Conservation (phyloP, 139 green algal genomes). For the Closterium sp. region DNA sequence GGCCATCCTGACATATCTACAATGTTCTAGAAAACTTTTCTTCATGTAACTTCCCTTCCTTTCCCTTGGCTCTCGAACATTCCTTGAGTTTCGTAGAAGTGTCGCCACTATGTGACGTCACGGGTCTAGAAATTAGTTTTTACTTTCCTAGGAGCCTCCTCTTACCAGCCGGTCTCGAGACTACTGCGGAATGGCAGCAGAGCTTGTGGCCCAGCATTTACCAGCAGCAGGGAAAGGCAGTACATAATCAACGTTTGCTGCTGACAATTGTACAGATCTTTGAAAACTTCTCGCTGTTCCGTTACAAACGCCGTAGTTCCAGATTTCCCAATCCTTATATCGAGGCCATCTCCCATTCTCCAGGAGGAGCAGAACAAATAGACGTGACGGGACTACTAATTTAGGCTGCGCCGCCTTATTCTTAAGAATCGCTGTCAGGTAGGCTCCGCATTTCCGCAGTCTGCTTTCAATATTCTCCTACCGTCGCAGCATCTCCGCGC, state of each 20-base stretch:
- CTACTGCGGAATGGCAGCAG: not conserved
- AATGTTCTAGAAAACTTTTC: too few relatives aligned
- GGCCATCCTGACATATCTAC: not conserved
- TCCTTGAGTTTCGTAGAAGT: not conserved
- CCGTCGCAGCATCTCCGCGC: not conserved
- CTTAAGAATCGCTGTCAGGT: not conserved
- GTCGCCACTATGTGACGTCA: not conserved
- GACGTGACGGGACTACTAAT: not conserved
- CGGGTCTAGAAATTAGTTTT: not conserved
- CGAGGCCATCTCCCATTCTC: not conserved
- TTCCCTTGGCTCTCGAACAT: not conserved
- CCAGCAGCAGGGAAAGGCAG: not conserved
- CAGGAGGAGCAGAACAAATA: not conserved
- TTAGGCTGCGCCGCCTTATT: not conserved
- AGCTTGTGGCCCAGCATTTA: not conserved
- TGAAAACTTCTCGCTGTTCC: not conserved
- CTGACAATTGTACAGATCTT: not conserved
- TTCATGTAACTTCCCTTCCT: too few relatives aligned
- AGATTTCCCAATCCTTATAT: not conserved
- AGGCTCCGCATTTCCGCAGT: not conserved
- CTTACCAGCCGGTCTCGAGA: not conserved
- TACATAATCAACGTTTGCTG: not conserved
- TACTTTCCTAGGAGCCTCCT: not conserved
- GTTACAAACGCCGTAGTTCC: not conserved
- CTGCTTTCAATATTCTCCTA: not conserved